Percentiles rank a stretch among this genome's conserved stretches.
phyloP scores from a whole-genome alignment of 352 stramenopile genomes.

The Thraustochytrium sp. region DNA sequence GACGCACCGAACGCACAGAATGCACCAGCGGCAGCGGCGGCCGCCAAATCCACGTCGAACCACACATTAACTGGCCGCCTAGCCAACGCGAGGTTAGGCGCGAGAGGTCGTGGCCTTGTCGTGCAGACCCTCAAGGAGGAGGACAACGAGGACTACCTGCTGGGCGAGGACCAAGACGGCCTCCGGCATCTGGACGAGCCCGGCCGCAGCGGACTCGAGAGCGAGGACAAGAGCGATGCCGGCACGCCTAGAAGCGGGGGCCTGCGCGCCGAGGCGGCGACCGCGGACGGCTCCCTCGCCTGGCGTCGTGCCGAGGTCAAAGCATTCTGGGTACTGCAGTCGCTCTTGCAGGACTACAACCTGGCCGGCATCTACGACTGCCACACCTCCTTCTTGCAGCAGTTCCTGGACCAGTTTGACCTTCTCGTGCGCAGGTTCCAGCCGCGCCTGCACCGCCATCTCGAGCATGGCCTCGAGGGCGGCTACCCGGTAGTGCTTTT shows the following conservation, averaged over 20 bases:
- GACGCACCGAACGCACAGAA: too few species aligned
- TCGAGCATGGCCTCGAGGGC: background rate
- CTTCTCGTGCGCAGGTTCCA: constrained; percentile 26
- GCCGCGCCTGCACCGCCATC: constrained; percentile 18
- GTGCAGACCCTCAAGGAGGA: too few species aligned
- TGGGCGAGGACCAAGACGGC: too few species aligned
- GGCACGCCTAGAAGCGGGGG: background rate
- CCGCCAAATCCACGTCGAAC: too few species aligned
- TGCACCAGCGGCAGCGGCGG: too few species aligned
- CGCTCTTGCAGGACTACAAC: constrained; percentile 16
- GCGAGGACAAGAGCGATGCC: background rate
- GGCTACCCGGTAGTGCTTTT: constrained; percentile 37
- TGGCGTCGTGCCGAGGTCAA: background rate
- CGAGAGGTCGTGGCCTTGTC: too few species aligned
- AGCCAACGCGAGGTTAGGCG: too few species aligned
- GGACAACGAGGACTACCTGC: too few species aligned
- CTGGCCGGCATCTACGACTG: constrained; percentile 22
- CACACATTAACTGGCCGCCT: too few species aligned
- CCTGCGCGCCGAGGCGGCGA: background rate
- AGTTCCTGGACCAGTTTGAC: constrained; percentile 34
- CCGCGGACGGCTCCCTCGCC: background rate
- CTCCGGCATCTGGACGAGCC: too few species aligned
- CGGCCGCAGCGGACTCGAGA: too few species aligned
- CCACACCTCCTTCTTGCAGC: constrained; percentile 34
- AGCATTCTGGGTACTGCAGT: constrained; percentile 28